Conservation (phyloP, 106 monocot species). For the Hemerocallis citrina region DNA sequence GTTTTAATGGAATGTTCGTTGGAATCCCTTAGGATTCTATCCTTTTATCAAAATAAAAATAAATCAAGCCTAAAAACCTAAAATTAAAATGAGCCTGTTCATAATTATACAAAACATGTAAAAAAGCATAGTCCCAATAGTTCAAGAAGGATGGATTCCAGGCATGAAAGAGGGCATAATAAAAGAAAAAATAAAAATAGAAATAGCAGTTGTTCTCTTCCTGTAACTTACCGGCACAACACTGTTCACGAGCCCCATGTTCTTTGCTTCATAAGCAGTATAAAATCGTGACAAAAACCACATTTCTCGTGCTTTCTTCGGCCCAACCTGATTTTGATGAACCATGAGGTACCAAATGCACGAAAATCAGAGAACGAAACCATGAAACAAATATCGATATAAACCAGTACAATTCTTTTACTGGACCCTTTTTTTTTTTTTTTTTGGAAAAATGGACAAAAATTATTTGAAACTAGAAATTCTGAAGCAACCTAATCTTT, state of each 20-base stretch:
- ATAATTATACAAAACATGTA: background rate
- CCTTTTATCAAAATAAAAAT: too few relatives aligned
- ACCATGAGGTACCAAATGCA: background rate
- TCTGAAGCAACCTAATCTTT: too few relatives aligned
- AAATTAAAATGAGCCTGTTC: too few relatives aligned
- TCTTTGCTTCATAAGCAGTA: slow-evolving; percentile 80
- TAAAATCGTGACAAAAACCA: slow-evolving; percentile 82
- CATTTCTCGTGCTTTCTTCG: slow-evolving; percentile 95
- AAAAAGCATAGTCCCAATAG: background rate
- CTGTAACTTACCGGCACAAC: slow-evolving; percentile 67
- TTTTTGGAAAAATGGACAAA: too few relatives aligned
- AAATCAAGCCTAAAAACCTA: too few relatives aligned
- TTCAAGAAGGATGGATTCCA: background rate
- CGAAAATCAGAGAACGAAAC: background rate
- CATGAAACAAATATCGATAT: background rate
- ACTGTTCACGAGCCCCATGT: slow-evolving; percentile 75
- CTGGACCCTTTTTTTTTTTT: too few relatives aligned
- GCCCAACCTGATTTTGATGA: slow-evolving; percentile 53
- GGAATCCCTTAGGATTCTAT: too few relatives aligned
- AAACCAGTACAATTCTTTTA: too few relatives aligned
- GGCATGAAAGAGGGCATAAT: background rate
- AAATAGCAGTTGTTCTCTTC: background rate
- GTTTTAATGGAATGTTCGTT: too few relatives aligned
- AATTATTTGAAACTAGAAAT: too few relatives aligned
- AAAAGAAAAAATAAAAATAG: background rate